Conservation (phyloP, 305 asterid genomes). For the Fraxinus baroniana region DNA sequence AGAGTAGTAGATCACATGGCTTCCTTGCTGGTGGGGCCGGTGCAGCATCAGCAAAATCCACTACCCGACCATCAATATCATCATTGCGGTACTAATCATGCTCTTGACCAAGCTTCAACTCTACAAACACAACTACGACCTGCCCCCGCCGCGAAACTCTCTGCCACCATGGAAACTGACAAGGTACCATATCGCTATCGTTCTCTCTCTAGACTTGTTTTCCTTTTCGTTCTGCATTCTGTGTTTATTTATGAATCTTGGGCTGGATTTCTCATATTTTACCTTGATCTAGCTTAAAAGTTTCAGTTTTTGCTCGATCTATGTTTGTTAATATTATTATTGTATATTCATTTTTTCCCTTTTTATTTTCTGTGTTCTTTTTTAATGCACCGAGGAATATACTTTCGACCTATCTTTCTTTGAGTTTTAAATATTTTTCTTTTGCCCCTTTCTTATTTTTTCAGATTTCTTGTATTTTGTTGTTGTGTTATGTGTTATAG, state of each 20-base stretch:
- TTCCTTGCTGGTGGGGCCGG: conserved; percentile 77
- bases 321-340: background rate
- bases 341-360: background rate
- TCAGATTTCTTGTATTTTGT: background rate
- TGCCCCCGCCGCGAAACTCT: conserved; percentile 45
- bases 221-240: background rate
- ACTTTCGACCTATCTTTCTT: background rate
- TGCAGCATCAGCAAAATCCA: conserved; percentile 48
- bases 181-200: conserved; percentile 40
- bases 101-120: conserved; percentile 33
- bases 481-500: background rate
- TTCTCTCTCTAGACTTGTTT: background rate
- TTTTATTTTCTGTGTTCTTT: background rate
- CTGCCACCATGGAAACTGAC: conserved; percentile 60
- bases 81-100: conserved; percentile 27
- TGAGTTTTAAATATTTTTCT: background rate
- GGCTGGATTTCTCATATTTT: conserved; percentile 20
- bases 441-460: background rate
- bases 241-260: conserved; percentile 25
- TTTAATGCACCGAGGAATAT: conserved; percentile 2
- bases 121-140: conserved; percentile 9
- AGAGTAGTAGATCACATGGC: conserved; percentile 52
- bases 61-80: conserved; percentile 40
- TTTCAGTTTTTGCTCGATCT: conserved; percentile 21
- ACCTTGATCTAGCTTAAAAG: conserved; percentile 46